These are phyloP conservation scores for Didymella lethalis DNA, from an alignment of 2,329 filamentous ascomycete genomes.

Conservation along the genomic window DNA sequence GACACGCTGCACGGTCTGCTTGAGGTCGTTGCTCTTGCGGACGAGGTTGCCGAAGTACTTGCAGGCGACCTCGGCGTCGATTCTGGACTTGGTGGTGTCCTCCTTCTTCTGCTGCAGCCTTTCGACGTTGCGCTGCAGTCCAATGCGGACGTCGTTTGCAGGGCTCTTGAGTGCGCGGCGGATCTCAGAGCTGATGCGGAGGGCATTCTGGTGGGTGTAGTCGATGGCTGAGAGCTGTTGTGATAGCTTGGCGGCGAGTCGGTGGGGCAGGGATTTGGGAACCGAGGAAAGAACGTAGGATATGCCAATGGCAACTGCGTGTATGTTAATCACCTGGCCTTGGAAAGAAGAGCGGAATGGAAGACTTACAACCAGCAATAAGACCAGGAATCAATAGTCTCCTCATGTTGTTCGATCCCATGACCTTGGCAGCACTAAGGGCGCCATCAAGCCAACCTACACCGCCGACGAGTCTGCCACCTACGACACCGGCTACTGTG, in stretches of 20 bases:
- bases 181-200: conserved; percentile 83
- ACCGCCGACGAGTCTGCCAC: conserved; percentile 80
- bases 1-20: conserved; percentile 58
- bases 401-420: conserved; percentile 82
- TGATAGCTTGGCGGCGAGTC: conserved; percentile 84
- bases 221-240: conserved; percentile 81
- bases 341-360: neutral
- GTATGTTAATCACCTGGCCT: conserved; percentile 10
- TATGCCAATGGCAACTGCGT: conserved; percentile 72
- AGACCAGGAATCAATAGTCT: conserved; percentile 82
- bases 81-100: conserved; percentile 80
- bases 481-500: conserved; percentile 86
- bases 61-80: conserved; percentile 83
- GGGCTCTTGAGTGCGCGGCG: conserved; percentile 89
- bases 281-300: conserved; percentile 88
- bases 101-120: conserved; percentile 79
- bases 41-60: conserved; percentile 93
- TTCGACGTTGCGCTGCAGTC: conserved; percentile 84
- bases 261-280: conserved; percentile 84
- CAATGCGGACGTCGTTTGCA: conserved; percentile 82
- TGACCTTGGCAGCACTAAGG: conserved; percentile 77
- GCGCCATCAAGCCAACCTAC: conserved; percentile 90
- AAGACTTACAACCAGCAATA: conserved; percentile 75
- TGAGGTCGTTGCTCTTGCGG: conserved; percentile 63
- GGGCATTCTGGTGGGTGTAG: conserved; percentile 89